A percentile compares a stretch with the other conserved stretches of the same genome.
Evolutionary conservation across 179 eudicot genomes (phyloP).

Genomic region (Sideroxylon spinosum): DNA sequence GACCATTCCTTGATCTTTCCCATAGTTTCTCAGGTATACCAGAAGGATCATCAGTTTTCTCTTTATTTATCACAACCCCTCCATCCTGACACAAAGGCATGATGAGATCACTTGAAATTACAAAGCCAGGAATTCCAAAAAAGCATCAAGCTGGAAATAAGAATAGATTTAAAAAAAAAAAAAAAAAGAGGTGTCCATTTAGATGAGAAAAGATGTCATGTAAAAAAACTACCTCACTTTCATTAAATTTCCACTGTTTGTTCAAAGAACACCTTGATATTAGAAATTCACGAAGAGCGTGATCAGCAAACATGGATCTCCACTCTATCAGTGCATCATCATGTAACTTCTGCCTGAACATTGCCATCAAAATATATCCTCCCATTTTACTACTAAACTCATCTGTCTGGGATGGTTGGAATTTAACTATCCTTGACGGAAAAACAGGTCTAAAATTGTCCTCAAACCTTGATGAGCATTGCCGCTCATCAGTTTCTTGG

Average conservation of each 20-base stretch:
- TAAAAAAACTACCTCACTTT: conserved; percentile 35
- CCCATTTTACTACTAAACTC: conserved; percentile 28
- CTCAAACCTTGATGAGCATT: conserved; percentile 49
- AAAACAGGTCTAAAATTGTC: conserved; percentile 20
- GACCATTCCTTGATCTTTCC: conserved; percentile 39
- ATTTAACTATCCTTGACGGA: conserved; percentile 24
- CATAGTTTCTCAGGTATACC: conserved; percentile 25
- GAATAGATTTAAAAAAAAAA: too few relatives aligned
- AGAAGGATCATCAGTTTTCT: conserved; percentile 18
- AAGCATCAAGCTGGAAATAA: background rate
- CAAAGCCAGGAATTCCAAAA: background rate
- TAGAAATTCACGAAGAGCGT: conserved; percentile 29
- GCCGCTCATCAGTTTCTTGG: conserved; percentile 35
- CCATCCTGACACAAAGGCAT: conserved; percentile 39
- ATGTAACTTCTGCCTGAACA: conserved; percentile 66
- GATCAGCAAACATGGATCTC: conserved; percentile 43
- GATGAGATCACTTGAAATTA: conserved; percentile 6
- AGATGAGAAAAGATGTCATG: background rate
- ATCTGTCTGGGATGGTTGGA: conserved; percentile 30
- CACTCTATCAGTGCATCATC: conserved; percentile 60
- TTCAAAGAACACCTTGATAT: conserved; percentile 20
- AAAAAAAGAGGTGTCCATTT: too few relatives aligned
- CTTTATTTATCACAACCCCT: conserved; percentile 23
- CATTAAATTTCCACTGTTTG: conserved; percentile 24
- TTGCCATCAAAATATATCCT: conserved; percentile 43